phyloP scores from a whole-genome alignment of 257 asterid species.

The Ophiorrhiza pumila region DNA sequence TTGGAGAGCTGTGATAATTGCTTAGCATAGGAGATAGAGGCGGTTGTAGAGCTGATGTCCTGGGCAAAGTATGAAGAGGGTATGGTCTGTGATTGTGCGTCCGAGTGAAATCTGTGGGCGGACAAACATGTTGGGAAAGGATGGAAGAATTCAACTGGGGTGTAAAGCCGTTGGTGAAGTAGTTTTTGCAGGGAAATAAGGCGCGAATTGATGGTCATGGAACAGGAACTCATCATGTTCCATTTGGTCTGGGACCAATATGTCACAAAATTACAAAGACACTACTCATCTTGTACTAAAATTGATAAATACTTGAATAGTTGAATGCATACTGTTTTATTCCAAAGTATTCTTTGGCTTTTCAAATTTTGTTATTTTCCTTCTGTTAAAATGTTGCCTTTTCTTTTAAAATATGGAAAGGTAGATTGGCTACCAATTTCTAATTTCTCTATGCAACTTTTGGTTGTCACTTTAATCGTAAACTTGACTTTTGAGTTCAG shows the following conservation, averaged over 20 bases:
- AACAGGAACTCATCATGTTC: constrained; percentile 17
- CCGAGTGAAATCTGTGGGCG: constrained; percentile 11
- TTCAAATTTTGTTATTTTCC: too few relatives aligned
- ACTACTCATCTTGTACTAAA: too few relatives aligned
- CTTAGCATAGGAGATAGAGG: constrained; percentile 46
- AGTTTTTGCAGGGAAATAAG: constrained; percentile 19
- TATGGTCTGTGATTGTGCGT: neutral
- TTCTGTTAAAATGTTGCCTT: too few relatives aligned
- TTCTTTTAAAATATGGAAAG: too few relatives aligned
- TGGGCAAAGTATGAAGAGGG: constrained; percentile 1
- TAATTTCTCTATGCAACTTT: too few relatives aligned
- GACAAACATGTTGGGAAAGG: constrained; percentile 19
- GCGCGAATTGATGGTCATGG: constrained; percentile 26
- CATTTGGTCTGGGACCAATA: neutral
- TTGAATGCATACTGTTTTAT: too few relatives aligned
- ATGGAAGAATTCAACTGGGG: constrained; percentile 9
- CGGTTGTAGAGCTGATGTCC: neutral
- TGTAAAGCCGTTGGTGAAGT: constrained; percentile 15
- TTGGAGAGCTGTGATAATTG: constrained; percentile 45
- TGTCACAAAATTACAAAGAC: too few relatives aligned
- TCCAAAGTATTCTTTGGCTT: too few relatives aligned
- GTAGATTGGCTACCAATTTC: too few relatives aligned
- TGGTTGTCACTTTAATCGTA: too few relatives aligned
- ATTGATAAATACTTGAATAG: too few relatives aligned
- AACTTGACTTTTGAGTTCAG: too few relatives aligned